Conservation (phyloP, 2,329 filamentous ascomycete species). For the Penicillium sp. region DNA sequence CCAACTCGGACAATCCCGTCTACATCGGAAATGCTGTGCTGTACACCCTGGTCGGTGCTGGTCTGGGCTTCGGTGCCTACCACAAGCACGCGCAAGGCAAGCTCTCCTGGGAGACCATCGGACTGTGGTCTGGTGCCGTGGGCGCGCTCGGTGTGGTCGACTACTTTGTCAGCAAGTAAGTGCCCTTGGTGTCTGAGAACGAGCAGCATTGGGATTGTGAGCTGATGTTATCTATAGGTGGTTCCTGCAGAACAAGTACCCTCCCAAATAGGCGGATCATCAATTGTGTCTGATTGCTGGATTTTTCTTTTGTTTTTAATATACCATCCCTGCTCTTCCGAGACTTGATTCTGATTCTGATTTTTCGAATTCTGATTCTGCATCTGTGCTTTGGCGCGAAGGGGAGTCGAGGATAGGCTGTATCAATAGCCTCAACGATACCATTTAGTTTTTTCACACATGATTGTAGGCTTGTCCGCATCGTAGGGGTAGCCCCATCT, state of each 20-base stretch:
- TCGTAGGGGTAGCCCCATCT: background rate
- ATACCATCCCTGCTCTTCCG: conserved; percentile 28
- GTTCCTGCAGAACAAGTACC: conserved; percentile 52
- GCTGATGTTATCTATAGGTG: conserved; percentile 37
- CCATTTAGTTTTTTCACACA: conserved; percentile 6
- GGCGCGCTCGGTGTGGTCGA: conserved; percentile 46
- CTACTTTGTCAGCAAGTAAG: conserved; percentile 52
- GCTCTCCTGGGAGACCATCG: conserved; percentile 47
- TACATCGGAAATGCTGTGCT: conserved; percentile 47
- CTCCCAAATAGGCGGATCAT: conserved; percentile 41
- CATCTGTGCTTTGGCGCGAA: conserved; percentile 14
- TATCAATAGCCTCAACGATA: conserved; percentile 13
- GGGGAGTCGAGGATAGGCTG: conserved; percentile 13
- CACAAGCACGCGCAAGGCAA: conserved; percentile 46
- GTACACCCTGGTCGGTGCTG: conserved; percentile 40
- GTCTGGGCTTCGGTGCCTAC: conserved; percentile 49
- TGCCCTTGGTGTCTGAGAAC: background rate
- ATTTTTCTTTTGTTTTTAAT: conserved; percentile 15
- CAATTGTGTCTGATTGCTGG: background rate
- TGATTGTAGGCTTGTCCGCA: background rate
- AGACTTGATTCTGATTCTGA: conserved; percentile 11
- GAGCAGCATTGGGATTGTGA: background rate
- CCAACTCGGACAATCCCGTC: conserved; percentile 48
- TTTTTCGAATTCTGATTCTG: conserved; percentile 1
- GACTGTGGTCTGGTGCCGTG: conserved; percentile 43